Evolutionary conservation across 1,139 yeast genomes (phyloP).

Genomic region (Yamadazyma trypodendri): DNA sequence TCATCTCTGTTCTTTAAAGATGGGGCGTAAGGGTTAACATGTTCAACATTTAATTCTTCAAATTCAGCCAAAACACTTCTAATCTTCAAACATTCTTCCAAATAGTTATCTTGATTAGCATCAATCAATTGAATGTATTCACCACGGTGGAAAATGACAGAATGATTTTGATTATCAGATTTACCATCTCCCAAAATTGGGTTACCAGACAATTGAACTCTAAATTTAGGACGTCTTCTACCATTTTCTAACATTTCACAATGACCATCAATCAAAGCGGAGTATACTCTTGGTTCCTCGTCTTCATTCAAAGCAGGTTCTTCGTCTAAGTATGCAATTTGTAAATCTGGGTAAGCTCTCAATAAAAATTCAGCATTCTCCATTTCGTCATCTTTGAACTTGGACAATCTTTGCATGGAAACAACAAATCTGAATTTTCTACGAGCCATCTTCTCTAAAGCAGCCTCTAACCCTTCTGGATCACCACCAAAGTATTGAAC

Average conservation of each 20-base stretch:
- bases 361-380: conserved; percentile 97
- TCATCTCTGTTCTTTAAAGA: conserved; percentile 45
- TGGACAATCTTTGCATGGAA: conserved; percentile 97
- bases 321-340: conserved; percentile 97
- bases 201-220: conserved; percentile 97
- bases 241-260: conserved; percentile 98
- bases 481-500: conserved; percentile 98
- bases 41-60: conserved; percentile 90
- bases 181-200: conserved; percentile 99
- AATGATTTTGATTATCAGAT: conserved; percentile 98
- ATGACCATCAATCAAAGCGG: conserved; percentile 97
- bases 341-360: conserved; percentile 98
- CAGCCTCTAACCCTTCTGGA: conserved; percentile 92
- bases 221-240: conserved; percentile 96
- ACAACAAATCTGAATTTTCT: conserved; percentile 96
- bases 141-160: conserved; percentile 96
- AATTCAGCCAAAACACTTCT: conserved; percentile 97
- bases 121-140: conserved; percentile 96
- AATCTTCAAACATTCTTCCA: conserved; percentile 97
- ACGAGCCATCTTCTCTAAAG: conserved; percentile 98
- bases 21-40: conserved; percentile 77
- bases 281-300: conserved; percentile 95
- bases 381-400: conserved; percentile 95
- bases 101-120: conserved; percentile 97
- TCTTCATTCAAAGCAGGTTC: conserved; percentile 88